Conservation (phyloP, 1,284 basidiomycete genomes). For the Ceratorhiza oryzae-sativae region DNA sequence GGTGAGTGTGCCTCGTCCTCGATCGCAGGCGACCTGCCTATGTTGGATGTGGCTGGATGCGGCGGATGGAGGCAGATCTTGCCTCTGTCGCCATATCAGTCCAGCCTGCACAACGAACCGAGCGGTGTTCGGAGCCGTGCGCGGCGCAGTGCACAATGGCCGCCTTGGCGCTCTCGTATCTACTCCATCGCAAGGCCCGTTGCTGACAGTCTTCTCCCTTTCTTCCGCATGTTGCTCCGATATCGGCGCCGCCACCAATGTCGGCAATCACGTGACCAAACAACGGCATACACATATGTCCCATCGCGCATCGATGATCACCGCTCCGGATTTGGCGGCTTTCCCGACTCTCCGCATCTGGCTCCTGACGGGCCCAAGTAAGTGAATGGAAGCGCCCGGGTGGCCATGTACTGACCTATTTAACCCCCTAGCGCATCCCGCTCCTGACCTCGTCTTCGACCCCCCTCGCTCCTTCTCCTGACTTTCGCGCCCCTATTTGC, state of each 20-base stretch:
- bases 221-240: background rate
- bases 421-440: constrained; percentile 21
- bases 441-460: constrained; percentile 18
- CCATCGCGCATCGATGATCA: constrained; percentile 24
- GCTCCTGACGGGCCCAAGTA: constrained; percentile 12
- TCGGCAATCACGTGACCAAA: constrained; percentile 23
- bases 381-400: background rate
- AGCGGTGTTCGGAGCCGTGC: background rate
- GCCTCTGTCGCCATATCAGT: constrained; percentile 8
- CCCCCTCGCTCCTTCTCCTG: constrained; percentile 19
- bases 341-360: background rate
- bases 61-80: constrained; percentile 28
- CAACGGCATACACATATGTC: constrained; percentile 2
- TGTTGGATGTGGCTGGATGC: background rate
- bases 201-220: constrained; percentile 1
- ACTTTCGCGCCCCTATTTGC: background rate
- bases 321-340: background rate
- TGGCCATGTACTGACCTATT: constrained; percentile 12
- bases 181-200: background rate
- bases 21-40: background rate
- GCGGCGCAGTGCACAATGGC: background rate
- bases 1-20: constrained; percentile 11
- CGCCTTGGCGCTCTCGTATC: background rate
- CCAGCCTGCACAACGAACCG: background rate
- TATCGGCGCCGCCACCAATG: background rate